Percentiles rank a stretch among this genome's conserved stretches.
phyloP scores from a whole-genome alignment of 2,329 filamentous ascomycete species.

The Penicillium sp. region DNA sequence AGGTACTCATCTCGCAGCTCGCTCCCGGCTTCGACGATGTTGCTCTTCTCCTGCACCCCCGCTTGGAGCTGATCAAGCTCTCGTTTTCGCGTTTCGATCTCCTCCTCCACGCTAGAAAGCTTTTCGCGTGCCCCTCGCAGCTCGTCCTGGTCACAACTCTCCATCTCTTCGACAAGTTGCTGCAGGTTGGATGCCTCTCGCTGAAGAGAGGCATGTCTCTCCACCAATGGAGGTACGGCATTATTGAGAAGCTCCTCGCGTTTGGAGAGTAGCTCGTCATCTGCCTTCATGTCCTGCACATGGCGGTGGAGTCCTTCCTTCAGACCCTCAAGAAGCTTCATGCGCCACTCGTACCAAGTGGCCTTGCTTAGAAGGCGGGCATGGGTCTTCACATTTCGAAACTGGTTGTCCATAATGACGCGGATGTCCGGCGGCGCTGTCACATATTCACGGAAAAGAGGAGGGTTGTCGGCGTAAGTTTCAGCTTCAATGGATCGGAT shows the following conservation, averaged over 20 bases:
- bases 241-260: conserved; percentile 69
- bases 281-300: conserved; percentile 71
- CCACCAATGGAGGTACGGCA: conserved; percentile 65
- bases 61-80: conserved; percentile 67
- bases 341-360: conserved; percentile 98
- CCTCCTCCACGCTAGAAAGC: conserved; percentile 64
- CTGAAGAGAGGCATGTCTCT: conserved; percentile 63
- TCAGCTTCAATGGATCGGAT: conserved; percentile 89
- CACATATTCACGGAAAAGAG: conserved; percentile 89
- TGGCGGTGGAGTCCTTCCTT: conserved; percentile 78
- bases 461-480: conserved; percentile 85
- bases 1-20: conserved; percentile 69
- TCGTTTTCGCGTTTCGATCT: conserved; percentile 69
- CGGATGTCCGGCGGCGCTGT: conserved; percentile 81
- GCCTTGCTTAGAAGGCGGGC: conserved; percentile 88
- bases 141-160: conserved; percentile 73
- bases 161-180: conserved; percentile 63
- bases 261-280: conserved; percentile 66
- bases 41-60: conserved; percentile 68
- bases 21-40: conserved; percentile 62
- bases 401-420: conserved; percentile 88
- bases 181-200: conserved; percentile 68
- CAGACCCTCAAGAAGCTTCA: conserved; percentile 79
- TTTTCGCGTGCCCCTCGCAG: conserved; percentile 71
- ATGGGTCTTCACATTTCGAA: conserved; percentile 95